Evolutionary conservation across 1,284 basidiomycete species (phyloP), one percentile per base, ranked within the genome.

Genomic region (Ustanciosporium gigantosporum): DNA sequence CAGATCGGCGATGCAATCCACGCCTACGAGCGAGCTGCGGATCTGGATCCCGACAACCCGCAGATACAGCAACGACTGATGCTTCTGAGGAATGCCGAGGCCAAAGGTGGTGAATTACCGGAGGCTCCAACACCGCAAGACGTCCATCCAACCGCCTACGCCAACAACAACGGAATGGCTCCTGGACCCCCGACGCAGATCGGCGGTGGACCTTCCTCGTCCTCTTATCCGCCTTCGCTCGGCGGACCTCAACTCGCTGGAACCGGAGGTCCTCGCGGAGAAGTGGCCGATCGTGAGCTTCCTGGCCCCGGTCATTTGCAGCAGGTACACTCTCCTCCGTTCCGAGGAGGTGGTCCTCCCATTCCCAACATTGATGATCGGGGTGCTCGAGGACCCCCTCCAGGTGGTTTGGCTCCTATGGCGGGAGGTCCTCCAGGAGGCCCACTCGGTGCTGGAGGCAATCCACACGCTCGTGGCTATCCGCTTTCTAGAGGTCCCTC

Each of bases 1-100:
- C 95, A 98, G 80, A 92, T 97, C 76, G 88, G 89, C 36, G 95
- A 98, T 76, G 94, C 95, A 24, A 96, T 98, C 74, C 94, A 99
- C 70, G 94, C 95, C 0, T 98, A 99, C 42, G 57, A 65, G 20
- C 64, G 75, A 15, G 70, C 70, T 8, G 61, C 71, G 38, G 75
- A 77, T 46, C 62, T 77, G 17, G 75, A 76, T 24, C 74, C 75
- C 4, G 72, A 77, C 23, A 74, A 76, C 40, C 38, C 53, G 34
- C 46, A 60, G 27, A 73, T 77, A 21, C 68, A 74, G 56, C 72
- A 73, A 36, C 67, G 75, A 8, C 46, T 77, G 21, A 46, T 52
- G 42, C 67, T 95, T 13, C 80, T 96, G 37, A 87, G 87, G 79
- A 88, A 84, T 53, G 89, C 88, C 0, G 89, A 92, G 71, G 84